These are phyloP conservation scores for Udeniomyces megalosporus DNA, from an alignment of 768 basidiomycete species.

Conservation along the genomic window DNA sequence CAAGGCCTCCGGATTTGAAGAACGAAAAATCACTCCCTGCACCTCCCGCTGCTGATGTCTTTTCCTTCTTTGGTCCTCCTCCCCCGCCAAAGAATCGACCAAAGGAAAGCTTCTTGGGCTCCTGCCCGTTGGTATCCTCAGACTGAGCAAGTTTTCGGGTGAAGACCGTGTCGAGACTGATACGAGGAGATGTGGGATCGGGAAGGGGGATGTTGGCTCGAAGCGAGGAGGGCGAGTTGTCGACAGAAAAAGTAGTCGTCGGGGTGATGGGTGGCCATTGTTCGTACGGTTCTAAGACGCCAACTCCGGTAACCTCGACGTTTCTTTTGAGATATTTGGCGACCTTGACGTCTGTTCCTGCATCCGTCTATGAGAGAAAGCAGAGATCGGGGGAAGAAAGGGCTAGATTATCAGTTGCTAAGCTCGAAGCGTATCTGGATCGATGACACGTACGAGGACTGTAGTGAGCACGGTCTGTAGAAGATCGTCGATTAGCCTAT, in stretches of 20 bases:
- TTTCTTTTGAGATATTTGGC: slow-evolving; percentile 2
- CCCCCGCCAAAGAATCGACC: background rate
- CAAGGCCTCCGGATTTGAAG: too few relatives aligned
- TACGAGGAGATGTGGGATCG: background rate
- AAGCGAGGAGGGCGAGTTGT: background rate
- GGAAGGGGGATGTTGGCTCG: background rate
- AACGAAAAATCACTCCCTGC: background rate
- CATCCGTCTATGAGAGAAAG: background rate
- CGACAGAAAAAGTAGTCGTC: background rate
- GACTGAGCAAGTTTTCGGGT: background rate
- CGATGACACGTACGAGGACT: background rate
- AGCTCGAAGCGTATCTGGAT: too few relatives aligned
- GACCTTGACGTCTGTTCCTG: slow-evolving; percentile 3
- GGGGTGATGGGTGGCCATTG: background rate
- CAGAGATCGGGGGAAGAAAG: background rate
- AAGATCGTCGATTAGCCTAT: background rate
- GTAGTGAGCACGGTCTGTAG: slow-evolving; percentile 1
- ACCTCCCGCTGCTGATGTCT: background rate
- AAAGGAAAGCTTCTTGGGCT: slow-evolving; percentile 4
- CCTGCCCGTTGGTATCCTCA: background rate
- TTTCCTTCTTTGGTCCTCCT: too few relatives aligned
- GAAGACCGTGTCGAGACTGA: background rate
- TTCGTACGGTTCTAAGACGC: slow-evolving; percentile 1
- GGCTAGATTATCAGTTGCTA: too few relatives aligned
- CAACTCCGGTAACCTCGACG: background rate